Percentiles rank a stretch among this genome's conserved stretches.
These are phyloP conservation scores for Lyophyllum decastes DNA, from an alignment of 768 basidiomycete genomes.

Conservation along the genomic window DNA sequence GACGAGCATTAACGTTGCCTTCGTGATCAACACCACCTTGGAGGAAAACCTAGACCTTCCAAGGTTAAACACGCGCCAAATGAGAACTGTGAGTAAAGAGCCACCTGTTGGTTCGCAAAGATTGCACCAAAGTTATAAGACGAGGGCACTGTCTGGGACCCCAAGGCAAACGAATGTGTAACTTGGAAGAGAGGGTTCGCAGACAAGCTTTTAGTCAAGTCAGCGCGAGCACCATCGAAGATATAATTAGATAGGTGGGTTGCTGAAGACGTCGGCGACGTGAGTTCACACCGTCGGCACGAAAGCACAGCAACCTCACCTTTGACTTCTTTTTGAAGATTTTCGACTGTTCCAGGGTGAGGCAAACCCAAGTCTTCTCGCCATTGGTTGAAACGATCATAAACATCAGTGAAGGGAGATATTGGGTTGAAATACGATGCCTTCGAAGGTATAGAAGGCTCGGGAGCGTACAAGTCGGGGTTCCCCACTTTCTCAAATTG, in stretches of 20 bases:
- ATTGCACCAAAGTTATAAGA: slow-evolving; percentile 95
- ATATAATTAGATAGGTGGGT: slow-evolving; percentile 93
- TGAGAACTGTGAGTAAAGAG: slow-evolving; percentile 14
- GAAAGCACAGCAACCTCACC: slow-evolving; percentile 44
- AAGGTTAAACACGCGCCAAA: slow-evolving; percentile 25
- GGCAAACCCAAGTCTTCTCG: slow-evolving; percentile 79
- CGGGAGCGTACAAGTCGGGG: slow-evolving; percentile 36
- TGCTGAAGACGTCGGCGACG: slow-evolving; percentile 42
- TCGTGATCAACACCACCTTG: slow-evolving; percentile 96
- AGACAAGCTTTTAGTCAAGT: slow-evolving; percentile 91
- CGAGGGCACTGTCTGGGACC: slow-evolving; percentile 79
- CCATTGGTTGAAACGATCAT: slow-evolving; percentile 79
- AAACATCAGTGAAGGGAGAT: slow-evolving; percentile 66
- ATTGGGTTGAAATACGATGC: slow-evolving; percentile 43
- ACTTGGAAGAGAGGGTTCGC: slow-evolving; percentile 97
- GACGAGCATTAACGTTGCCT: slow-evolving; percentile 83
- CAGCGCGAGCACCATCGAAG: slow-evolving; percentile 97
- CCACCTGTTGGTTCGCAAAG: slow-evolving; percentile 82
- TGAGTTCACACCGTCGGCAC: slow-evolving; percentile 2
- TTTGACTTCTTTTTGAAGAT: slow-evolving; percentile 91
- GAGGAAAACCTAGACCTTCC: slow-evolving; percentile 67
- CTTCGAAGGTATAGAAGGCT: slow-evolving; percentile 31
- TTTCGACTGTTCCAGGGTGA: slow-evolving; percentile 93
- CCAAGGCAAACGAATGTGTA: slow-evolving; percentile 92
- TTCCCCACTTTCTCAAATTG: slow-evolving; percentile 43